Conservation (phyloP, 805 yeast species). For the Pichia manshurica region DNA sequence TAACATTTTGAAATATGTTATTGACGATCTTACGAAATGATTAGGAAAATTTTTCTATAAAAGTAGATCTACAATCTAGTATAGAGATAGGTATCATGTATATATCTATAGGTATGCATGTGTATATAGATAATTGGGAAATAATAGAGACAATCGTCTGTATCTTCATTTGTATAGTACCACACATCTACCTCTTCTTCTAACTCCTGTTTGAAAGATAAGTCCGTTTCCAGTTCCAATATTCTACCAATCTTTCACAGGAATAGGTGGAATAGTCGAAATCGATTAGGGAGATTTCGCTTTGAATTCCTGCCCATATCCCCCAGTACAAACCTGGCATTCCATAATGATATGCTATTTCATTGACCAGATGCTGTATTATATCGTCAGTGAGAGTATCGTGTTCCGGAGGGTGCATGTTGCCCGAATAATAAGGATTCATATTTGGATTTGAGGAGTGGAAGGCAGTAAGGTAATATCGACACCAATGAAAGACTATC, state of each 20-base stretch:
- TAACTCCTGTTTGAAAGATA: constrained; percentile 15
- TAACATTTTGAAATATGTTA: constrained; percentile 8
- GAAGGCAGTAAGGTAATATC: constrained; percentile 39
- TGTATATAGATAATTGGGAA: too few relatives aligned
- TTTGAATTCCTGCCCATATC: constrained; percentile 74
- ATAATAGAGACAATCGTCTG: too few relatives aligned
- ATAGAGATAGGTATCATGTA: too few relatives aligned
- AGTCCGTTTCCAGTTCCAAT: constrained; percentile 58
- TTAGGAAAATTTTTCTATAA: too few relatives aligned
- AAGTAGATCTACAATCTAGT: too few relatives aligned
- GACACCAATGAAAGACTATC: constrained; percentile 50
- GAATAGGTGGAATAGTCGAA: constrained; percentile 65
- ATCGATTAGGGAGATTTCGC: constrained; percentile 62
- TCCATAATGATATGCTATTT: constrained; percentile 60
- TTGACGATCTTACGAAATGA: constrained; percentile 4
- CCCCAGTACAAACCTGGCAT: constrained; percentile 86
- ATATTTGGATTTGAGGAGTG: constrained; percentile 10
- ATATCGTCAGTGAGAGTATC: neutral
- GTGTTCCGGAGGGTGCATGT: constrained; percentile 12
- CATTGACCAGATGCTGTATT: constrained; percentile 44
- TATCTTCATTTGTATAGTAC: too few relatives aligned
- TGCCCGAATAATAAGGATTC: constrained; percentile 7
- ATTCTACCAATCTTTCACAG: constrained; percentile 54
- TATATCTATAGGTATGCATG: too few relatives aligned
- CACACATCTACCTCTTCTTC: too few relatives aligned